Percentiles rank a stretch among this genome's conserved stretches.
phyloP scores from a whole-genome alignment of 148 eudicot genomes.

The Cornus kousa region DNA sequence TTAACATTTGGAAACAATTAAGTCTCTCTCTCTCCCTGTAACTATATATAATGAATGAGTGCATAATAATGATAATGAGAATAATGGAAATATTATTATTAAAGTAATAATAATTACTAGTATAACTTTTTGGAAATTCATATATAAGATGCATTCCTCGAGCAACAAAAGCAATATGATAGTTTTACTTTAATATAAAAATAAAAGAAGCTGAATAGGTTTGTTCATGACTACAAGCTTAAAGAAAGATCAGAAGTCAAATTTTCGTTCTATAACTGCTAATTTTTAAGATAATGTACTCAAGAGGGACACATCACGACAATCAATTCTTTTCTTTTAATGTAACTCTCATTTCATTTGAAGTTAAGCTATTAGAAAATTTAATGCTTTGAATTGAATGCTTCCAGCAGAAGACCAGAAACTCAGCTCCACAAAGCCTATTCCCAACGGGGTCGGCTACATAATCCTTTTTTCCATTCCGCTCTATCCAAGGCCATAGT shows the following conservation, averaged over 20 bases:
- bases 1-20: too few species aligned
- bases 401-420: neutral
- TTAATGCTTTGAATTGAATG: neutral
- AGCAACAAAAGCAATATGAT: neutral
- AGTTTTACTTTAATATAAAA: neutral
- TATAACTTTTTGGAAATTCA: neutral
- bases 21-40: neutral
- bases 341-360: neutral
- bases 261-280: too few species aligned
- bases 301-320: neutral
- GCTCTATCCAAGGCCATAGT: too few species aligned
- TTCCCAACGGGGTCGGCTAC: too few species aligned
- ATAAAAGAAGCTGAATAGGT: neutral
- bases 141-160: too few species aligned
- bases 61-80: neutral
- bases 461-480: too few species aligned
- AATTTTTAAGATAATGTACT: neutral
- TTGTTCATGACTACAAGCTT: neutral
- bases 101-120: neutral
- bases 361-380: neutral
- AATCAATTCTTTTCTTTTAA: neutral
- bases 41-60: neutral
- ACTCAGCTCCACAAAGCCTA: neutral
- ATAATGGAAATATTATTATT: too few species aligned
- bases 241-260: neutral